Base-by-base conservation (phyloP, 1,284 basidiomycete species). In the Cryptococcus neoformans region DNA sequence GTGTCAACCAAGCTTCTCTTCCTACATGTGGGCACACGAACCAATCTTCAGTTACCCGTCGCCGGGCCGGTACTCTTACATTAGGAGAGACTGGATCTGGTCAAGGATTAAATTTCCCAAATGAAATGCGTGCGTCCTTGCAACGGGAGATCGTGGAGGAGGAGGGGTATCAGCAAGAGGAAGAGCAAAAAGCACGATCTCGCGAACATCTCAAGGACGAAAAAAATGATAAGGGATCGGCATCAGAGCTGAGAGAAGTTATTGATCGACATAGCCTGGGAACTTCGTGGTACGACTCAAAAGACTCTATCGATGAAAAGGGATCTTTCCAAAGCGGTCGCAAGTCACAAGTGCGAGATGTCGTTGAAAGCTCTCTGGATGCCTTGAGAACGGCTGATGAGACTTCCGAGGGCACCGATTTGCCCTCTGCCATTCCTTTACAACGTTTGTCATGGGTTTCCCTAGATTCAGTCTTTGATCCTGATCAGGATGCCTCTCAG, bases 91-190 rank as follows among this genome's bases (percentile, higher is more conserved):
- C 46, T 16, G 39, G 46, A 6, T 39, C 46, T 7, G 46, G 16
- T n/a, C 47, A 45, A 34, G 40, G 47, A 34, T 28, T 53, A 16
- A 57, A 34, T 28, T 55, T 52, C 39, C 41, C 60, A 3, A 34
- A 41, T 12, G 51, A 44, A 6, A 38, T 34, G 40, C 48, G 49
- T 6, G 17, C 56, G 12, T 37, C 55, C 5, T 34, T 47, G 46
- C 16, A 47, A 58, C 46, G 54, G 14, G 57, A 57, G 46, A 58
- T 56, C 4, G 63, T 62, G 39, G 56, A 60, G 41, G 64, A 66
- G 45, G 57, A 54, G 11, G 60, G 56, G 7, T 55, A 59, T n/a
- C 40, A 28, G 38, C 6, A 14, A 51, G n/a, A 52, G 49, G n/a
- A 56, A 53, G 34, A 35, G 47, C 4, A 59, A 56, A 12, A 44